A percentile compares a stretch with the other conserved stretches of the same genome.
These are phyloP conservation scores for Fibroporia radiculosa DNA, from an alignment of 768 basidiomycete species.

Conservation along the genomic window DNA sequence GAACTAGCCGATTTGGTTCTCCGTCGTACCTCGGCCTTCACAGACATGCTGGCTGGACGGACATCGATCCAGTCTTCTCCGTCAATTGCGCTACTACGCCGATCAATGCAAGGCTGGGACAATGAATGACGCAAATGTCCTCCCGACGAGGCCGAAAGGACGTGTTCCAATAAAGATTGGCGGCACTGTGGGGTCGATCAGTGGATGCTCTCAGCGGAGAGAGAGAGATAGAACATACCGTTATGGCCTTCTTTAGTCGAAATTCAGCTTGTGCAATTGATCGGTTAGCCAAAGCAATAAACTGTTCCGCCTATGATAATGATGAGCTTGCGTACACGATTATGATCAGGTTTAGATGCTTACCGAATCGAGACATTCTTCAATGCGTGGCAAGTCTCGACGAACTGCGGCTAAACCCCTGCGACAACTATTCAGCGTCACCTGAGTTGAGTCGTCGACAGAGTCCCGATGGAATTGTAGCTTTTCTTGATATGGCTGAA, in stretches of 20 bases:
- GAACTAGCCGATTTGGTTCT: constrained; percentile 10
- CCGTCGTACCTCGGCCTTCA: constrained; percentile 4
- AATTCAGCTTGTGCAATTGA: constrained; percentile 52
- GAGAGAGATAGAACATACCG: constrained; percentile 30
- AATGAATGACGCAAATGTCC: not conserved
- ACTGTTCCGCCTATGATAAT: constrained; percentile 42
- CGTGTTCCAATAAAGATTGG: not conserved
- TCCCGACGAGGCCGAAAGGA: not conserved
- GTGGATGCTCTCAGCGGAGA: constrained; percentile 4
- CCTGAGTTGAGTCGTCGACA: not conserved
- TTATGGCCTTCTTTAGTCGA: constrained; percentile 46
- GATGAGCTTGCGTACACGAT: not conserved
- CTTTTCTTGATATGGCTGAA: not conserved
- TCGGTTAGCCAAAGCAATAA: constrained; percentile 44
- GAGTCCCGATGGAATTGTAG: not conserved
- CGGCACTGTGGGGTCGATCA: constrained; percentile 3
- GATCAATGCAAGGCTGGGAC: not conserved
- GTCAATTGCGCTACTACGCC: not conserved
- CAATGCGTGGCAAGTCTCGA: constrained; percentile 50
- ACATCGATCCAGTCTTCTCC: constrained; percentile 3
- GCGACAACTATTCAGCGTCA: constrained; percentile 1
- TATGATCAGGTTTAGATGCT: constrained; percentile 12
- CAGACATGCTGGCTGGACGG: not conserved
- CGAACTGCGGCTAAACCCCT: constrained; percentile 41
- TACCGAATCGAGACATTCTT: constrained; percentile 47